Base-by-base conservation (phyloP, 139 green algal species). In the Trebouxia sp. region DNA sequence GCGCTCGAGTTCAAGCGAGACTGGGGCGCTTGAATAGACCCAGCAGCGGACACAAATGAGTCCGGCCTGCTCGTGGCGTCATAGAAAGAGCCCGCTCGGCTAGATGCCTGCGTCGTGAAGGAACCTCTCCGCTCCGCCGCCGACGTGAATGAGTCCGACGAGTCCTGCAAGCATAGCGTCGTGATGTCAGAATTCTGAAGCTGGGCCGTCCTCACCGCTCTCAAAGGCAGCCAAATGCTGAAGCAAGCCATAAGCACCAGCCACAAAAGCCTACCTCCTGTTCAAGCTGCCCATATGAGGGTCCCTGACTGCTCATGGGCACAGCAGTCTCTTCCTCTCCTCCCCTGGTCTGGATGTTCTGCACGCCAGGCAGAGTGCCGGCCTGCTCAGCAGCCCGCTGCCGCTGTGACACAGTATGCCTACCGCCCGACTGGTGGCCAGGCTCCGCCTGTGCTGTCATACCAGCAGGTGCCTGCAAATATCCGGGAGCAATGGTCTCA, bases 211-310 rank as follows among this genome's bases (percentile, higher is more conserved):
- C n/a, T n/a, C n/a, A n/a, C n/a, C n/a, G n/a, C n/a, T n/a, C n/a
- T n/a, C n/a, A n/a, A n/a, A 66, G 1, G 7, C 55, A 66, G 17
- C 7, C n/a, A 35, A 37, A 39, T n/a, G 1, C n/a, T n/a, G n/a
- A n/a, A n/a, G n/a, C n/a, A n/a, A n/a, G n/a, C n/a, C n/a, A n/a
- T n/a, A n/a, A n/a, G n/a, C n/a, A n/a, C n/a, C n/a, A n/a, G n/a
- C n/a, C n/a, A n/a, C n/a, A n/a, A n/a, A n/a, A n/a, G n/a, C 11
- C 15, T 67, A 67, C 56, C 56, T 67, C 56, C 56, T 67, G 56
- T 39, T 28, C 38, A 26, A 67, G 28, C 12, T 67, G 6, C 1
- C 26, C 56, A 67, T 67, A 30, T 7, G 26, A 38, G n/a, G 37
- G 56, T 7, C 56, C 56, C 20, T 7, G 1, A 5, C 20, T 53